Conservation (phyloP, 2,329 filamentous ascomycete genomes). For the Bipolaris victoriae region DNA sequence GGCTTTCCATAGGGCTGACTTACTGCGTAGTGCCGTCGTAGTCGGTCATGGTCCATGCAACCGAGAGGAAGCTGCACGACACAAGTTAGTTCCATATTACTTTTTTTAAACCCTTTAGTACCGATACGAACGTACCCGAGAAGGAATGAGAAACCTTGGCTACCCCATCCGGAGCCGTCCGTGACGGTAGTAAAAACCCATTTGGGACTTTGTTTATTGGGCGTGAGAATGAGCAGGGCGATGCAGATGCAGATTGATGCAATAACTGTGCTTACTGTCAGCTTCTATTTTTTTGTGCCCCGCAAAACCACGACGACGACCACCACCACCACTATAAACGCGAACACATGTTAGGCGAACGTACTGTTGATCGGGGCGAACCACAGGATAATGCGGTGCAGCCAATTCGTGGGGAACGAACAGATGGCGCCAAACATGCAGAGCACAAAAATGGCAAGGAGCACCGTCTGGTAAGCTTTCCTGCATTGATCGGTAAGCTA, state of each 20-base stretch:
- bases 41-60: conserved; percentile 71
- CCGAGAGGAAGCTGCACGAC: conserved; percentile 56
- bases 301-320: background rate
- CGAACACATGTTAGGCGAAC: conserved; percentile 1
- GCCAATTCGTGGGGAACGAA: conserved; percentile 64
- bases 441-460: conserved; percentile 63
- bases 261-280: conserved; percentile 50
- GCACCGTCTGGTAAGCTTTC: conserved; percentile 63
- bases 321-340: too few species aligned
- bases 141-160: conserved; percentile 66
- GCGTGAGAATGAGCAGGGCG: conserved; percentile 63
- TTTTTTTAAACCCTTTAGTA: too few species aligned
- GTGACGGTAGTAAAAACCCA: conserved; percentile 68
- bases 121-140: conserved; percentile 54
- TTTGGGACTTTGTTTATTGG: conserved; percentile 62
- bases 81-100: too few species aligned
- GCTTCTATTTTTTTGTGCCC: background rate
- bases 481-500: conserved; percentile 46
- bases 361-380: conserved; percentile 70
- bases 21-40: conserved; percentile 71
- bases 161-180: conserved; percentile 68
- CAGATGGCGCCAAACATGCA: conserved; percentile 65
- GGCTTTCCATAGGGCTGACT: conserved; percentile 28
- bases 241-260: conserved; percentile 67
- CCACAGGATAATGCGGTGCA: conserved; percentile 67